Evolutionary conservation across 768 basidiomycete genomes (phyloP).

Genomic region (Boletus barrowsii): DNA sequence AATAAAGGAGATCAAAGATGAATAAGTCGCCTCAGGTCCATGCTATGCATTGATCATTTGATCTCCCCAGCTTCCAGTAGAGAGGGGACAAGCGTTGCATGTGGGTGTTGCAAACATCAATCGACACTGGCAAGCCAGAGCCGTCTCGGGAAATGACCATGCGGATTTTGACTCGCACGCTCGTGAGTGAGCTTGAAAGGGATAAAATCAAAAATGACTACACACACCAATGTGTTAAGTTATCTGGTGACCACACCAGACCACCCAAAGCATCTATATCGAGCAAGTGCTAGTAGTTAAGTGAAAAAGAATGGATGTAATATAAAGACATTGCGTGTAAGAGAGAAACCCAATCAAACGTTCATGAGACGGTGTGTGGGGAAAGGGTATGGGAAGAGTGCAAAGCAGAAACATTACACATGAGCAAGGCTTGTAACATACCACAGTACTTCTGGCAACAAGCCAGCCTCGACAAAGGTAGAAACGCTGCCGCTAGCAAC

Average conservation of each 20-base stretch:
- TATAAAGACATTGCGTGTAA: constrained; percentile 9
- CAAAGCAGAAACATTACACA: constrained; percentile 9
- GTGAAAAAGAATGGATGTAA: constrained; percentile 14
- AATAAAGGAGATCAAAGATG: not conserved
- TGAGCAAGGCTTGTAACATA: constrained; percentile 10
- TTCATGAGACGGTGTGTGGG: constrained; percentile 17
- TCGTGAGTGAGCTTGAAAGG: not conserved
- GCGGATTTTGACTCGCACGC: not conserved
- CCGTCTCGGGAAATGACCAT: not conserved
- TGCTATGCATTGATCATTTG: not conserved
- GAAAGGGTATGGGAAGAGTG: constrained; percentile 26
- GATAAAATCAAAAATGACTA: not conserved
- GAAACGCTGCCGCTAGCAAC: constrained; percentile 47
- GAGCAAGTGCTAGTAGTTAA: constrained; percentile 18
- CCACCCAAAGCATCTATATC: constrained; percentile 20
- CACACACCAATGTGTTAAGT: not conserved
- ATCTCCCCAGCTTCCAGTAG: not conserved
- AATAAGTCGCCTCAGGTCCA: not conserved
- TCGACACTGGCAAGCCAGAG: not conserved
- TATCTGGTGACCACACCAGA: constrained; percentile 1
- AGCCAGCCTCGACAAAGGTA: not conserved
- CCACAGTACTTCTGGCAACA: constrained; percentile 5
- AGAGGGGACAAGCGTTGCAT: not conserved
- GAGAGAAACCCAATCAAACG: constrained; percentile 2
- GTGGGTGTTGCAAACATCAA: too few species aligned